Conservation (phyloP, 331 rosid species). For the Pyrus hybrid region DNA sequence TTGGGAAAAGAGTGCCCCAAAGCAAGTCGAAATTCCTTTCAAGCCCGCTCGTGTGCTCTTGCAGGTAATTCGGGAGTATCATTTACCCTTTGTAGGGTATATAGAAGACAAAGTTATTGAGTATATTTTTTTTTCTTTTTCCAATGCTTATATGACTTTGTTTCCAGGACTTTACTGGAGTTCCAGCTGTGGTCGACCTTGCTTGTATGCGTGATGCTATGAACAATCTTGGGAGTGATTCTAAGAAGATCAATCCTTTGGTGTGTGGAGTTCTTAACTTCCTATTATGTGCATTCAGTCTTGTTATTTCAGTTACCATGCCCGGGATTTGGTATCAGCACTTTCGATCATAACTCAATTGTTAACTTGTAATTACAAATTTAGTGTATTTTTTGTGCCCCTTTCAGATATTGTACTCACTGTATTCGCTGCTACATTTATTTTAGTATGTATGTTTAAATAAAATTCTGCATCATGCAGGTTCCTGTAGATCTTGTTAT, state of each 20-base stretch:
- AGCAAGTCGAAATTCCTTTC: slow-evolving; percentile 92
- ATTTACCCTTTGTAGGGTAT: background rate
- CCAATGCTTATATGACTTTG: slow-evolving; percentile 7
- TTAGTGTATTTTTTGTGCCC: background rate
- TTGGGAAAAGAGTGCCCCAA: slow-evolving; percentile 65
- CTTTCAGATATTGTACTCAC: background rate
- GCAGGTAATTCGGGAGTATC: slow-evolving; percentile 46
- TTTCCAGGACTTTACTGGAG: slow-evolving; percentile 83
- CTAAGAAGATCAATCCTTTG: slow-evolving; percentile 84
- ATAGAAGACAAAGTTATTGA: background rate
- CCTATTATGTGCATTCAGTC: background rate
- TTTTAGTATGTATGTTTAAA: background rate
- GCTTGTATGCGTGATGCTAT: slow-evolving; percentile 97
- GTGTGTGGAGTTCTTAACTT: slow-evolving; percentile 22
- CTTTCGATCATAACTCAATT: background rate
- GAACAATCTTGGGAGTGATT: slow-evolving; percentile 90
- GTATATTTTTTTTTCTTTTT: background rate
- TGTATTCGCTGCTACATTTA: background rate
- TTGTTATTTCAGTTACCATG: background rate
- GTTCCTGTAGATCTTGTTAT: slow-evolving; percentile 95
- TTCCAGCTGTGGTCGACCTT: slow-evolving; percentile 88
- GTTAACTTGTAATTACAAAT: background rate
- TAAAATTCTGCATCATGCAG: slow-evolving; percentile 16
- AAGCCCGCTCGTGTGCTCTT: slow-evolving; percentile 96
- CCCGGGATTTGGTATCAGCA: background rate